Evolutionary conservation across 495 filamentous ascomycete genomes (phyloP).

Genomic region (Hypoxylon fuscum): DNA sequence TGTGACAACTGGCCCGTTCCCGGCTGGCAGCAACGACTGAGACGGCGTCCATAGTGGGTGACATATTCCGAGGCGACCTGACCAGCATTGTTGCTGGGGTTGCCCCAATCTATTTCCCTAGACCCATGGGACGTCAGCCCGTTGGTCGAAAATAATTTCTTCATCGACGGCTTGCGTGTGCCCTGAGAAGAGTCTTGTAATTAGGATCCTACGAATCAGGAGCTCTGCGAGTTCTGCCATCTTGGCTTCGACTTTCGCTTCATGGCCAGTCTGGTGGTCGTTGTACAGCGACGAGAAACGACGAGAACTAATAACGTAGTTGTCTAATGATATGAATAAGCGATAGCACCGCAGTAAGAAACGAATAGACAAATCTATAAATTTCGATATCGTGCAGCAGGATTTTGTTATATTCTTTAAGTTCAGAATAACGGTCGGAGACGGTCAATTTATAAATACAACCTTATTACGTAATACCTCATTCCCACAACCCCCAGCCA

Average conservation of each 20-base stretch:
- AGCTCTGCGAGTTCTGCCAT: slow-evolving; percentile 5
- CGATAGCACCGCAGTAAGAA: too few species aligned
- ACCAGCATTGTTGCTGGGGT: neutral
- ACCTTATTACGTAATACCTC: too few species aligned
- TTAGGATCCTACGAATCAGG: neutral
- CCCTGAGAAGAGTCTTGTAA: neutral
- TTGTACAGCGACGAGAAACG: too few species aligned
- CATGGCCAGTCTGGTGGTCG: slow-evolving; percentile 47
- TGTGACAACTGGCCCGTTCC: slow-evolving; percentile 4
- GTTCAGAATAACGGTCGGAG: too few species aligned
- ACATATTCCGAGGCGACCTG: slow-evolving; percentile 4
- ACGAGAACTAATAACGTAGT: too few species aligned
- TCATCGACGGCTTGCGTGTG: neutral
- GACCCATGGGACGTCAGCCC: slow-evolving; percentile 3
- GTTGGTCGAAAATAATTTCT: slow-evolving; percentile 1
- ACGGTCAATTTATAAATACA: too few species aligned
- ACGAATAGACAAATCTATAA: too few species aligned
- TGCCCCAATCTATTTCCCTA: slow-evolving; percentile 17
- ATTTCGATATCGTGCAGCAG: too few species aligned
- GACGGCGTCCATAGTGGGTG: slow-evolving; percentile 4
- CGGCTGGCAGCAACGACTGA: neutral
- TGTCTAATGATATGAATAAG: too few species aligned
- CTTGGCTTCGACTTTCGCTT: slow-evolving; percentile 5
- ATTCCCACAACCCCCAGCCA: too few species aligned
- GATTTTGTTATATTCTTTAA: too few species aligned